A percentile compares a stretch with the other conserved stretches of the same genome.
These are phyloP conservation scores for Hemerocallis citrina DNA, from an alignment of 106 monocot genomes.

Conservation along the genomic window DNA sequence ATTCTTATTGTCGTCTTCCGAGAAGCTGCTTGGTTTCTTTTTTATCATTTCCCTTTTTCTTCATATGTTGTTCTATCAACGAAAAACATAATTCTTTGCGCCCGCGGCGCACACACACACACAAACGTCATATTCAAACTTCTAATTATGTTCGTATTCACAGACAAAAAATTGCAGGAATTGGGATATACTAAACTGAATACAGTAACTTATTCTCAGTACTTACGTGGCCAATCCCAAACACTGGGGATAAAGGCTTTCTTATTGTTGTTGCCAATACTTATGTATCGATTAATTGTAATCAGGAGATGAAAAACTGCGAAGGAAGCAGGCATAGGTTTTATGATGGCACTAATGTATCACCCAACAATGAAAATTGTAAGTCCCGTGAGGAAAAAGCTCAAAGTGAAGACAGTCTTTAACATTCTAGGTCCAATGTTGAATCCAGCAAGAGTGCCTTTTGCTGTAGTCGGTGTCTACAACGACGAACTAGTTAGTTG, in stretches of 20 bases:
- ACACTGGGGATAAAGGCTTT: too few species aligned
- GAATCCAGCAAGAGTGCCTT: conserved; percentile 68
- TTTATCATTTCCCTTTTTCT: too few species aligned
- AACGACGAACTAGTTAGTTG: conserved; percentile 63
- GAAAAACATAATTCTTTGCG: too few species aligned
- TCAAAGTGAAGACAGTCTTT: conserved; percentile 78
- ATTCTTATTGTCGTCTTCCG: not conserved
- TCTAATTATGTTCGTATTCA: too few species aligned
- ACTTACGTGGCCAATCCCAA: too few species aligned
- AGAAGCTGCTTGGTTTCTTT: not conserved
- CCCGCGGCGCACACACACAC: too few species aligned
- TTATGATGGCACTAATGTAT: conserved; percentile 79
- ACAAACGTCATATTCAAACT: not conserved
- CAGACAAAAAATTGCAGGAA: too few species aligned
- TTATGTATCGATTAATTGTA: not conserved
- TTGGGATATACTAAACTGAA: too few species aligned
- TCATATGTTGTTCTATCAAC: not conserved
- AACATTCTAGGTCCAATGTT: conserved; percentile 83
- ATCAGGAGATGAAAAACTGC: conserved; percentile 55
- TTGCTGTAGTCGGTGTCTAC: conserved; percentile 78
- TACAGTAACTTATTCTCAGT: too few species aligned
- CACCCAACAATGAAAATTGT: conserved; percentile 86
- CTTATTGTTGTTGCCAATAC: not conserved
- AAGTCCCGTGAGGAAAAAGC: conserved; percentile 62
- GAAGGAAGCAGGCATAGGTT: conserved; percentile 51